phyloP scores from a whole-genome alignment of 345 rosid species.

The Eucalyptus pauciflora region DNA sequence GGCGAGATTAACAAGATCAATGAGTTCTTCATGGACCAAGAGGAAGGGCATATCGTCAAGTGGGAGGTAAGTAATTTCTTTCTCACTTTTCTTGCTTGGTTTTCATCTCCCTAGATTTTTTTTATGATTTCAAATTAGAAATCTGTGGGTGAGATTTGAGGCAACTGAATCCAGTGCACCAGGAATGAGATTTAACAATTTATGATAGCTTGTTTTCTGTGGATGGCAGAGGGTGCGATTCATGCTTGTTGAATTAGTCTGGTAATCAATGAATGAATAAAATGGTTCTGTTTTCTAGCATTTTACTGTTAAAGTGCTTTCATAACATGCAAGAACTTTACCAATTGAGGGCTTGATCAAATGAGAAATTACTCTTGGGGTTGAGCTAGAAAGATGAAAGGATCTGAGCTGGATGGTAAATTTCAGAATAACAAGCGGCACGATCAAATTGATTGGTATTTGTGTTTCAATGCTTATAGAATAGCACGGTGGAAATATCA shows the following conservation, averaged over 20 bases:
- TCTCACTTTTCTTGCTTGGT: neutral
- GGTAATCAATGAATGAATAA: no score
- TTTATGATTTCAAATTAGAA: neutral
- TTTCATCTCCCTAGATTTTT: neutral
- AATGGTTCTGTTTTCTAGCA: no score
- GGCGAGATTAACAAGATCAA: constrained; percentile 53
- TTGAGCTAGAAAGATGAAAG: no score
- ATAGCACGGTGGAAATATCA: no score
- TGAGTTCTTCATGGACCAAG: constrained; percentile 35
- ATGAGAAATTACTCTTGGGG: neutral
- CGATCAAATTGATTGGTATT: no score
- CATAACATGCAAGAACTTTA: neutral
- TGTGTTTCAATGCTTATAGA: no score
- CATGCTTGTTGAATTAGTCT: no score
- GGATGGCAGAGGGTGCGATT: no score
- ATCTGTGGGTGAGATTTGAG: neutral
- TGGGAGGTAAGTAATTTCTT: constrained; percentile 15
- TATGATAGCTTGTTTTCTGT: no score
- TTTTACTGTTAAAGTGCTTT: neutral
- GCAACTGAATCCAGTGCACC: neutral
- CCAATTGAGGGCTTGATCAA: neutral
- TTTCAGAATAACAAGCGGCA: no score
- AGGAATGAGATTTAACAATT: no score
- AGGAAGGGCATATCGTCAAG: constrained; percentile 47
- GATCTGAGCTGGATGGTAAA: no score